Conservation (phyloP, 371 early-diverging fungal species). For the Mortierella sp. region DNA sequence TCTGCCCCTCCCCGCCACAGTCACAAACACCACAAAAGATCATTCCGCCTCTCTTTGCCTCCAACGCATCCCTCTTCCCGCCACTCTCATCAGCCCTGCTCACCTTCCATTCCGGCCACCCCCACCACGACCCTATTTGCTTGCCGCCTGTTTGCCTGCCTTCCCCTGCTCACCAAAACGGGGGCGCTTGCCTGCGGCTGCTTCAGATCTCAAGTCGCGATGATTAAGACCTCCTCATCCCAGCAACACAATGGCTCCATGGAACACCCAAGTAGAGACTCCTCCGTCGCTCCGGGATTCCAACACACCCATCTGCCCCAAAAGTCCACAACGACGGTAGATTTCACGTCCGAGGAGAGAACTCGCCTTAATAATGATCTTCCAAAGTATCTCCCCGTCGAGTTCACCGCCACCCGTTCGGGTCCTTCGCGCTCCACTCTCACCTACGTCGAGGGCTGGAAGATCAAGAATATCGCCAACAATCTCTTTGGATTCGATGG, state of each 20-base stretch:
- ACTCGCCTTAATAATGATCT: conserved; percentile 50
- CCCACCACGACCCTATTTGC: too few species aligned
- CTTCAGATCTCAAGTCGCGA: too few species aligned
- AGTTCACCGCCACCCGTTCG: conserved; percentile 66
- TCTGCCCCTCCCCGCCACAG: background rate
- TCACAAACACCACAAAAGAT: background rate
- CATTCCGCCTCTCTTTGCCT: background rate
- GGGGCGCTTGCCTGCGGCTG: too few species aligned
- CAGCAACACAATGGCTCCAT: too few species aligned
- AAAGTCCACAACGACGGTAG: conserved; percentile 5
- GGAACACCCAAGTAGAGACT: too few species aligned
- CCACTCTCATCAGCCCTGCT: too few species aligned
- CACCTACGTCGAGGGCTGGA: conserved; percentile 94
- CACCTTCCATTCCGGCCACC: too few species aligned
- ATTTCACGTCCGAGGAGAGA: conserved; percentile 45
- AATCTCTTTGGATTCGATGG: conserved; percentile 98
- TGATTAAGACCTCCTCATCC: background rate
- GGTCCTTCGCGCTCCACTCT: conserved; percentile 65
- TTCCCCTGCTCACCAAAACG: too few species aligned
- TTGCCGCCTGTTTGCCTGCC: too few species aligned
- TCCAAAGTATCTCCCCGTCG: conserved; percentile 71
- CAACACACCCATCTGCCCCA: background rate
- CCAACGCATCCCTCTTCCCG: background rate
- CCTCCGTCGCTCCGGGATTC: too few species aligned
- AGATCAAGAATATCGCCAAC: conserved; percentile 93